Evolutionary conservation across 495 filamentous ascomycete species (phyloP), one percentile per base, ranked within the genome.

Genomic region (Neurospora tetrasperma): DNA sequence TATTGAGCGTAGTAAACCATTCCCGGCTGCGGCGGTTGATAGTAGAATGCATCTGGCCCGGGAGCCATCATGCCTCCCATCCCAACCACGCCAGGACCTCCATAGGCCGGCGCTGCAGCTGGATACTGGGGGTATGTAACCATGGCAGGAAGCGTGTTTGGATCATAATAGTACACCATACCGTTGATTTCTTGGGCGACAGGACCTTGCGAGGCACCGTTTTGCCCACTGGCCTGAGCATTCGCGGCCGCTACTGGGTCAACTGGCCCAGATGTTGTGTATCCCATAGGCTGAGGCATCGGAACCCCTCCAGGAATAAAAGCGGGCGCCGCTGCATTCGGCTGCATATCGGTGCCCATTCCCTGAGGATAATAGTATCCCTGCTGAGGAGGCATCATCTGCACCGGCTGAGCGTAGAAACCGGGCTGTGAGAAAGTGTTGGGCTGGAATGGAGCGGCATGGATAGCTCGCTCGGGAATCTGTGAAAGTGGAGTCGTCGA

Each of bases 101-200:
- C 68, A 82, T 84, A 85, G 27, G 72, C 74, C 68, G 54, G 54
- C 3, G 90, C 89, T 38, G 85, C 75, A 41, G 84, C 75, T 27
- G 84, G 82, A 72, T 87, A 89, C 5, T 87, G 75, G 20, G 81
- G 84, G 71, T 86, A 87, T 2, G 79, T 80, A 40, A 86, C 81
- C 73, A 89, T 86, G 10, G 86, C 78, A 54, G 86, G 85, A 72
- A 93, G 83, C 79, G 96, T 91, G 11, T 90, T 86, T 41, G 91
- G 86, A 77, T 97, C 91, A 73, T 94, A 94, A 79, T 97, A 99
- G 80, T 97, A 98, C 5, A 97, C 94, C 85, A 94, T 98, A 68
- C 96, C 96, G 74, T 95, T 94, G 75, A 90, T 88, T 82, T 98
- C 96, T 78, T 97, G 94, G 3, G 94, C 93, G 69, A 98, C 91